phyloP scores from a whole-genome alignment of 2,329 filamentous ascomycete species.

The Apiospora saccharicola region DNA sequence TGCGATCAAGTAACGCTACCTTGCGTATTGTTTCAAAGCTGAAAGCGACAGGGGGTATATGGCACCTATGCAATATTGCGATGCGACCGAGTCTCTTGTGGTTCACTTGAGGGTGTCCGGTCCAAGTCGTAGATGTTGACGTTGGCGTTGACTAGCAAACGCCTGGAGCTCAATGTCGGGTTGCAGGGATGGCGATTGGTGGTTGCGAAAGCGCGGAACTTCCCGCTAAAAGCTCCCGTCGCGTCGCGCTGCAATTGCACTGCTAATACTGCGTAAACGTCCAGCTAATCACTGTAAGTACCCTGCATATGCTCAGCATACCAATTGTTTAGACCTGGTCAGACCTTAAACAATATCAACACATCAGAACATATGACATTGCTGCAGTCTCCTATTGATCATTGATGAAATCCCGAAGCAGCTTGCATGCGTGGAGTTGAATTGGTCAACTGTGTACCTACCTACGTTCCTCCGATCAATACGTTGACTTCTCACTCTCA shows the following conservation, averaged over 20 bases:
- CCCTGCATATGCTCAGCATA: background rate
- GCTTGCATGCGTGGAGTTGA: background rate
- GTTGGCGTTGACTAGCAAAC: conserved; percentile 10
- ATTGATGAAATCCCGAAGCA: background rate
- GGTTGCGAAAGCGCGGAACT: background rate
- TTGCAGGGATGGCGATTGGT: background rate
- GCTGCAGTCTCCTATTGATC: background rate
- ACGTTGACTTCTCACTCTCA: background rate
- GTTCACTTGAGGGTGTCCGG: background rate
- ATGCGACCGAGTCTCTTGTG: background rate
- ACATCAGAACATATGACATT: background rate
- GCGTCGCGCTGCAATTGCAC: conserved; percentile 10
- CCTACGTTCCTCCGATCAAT: background rate
- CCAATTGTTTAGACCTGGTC: background rate
- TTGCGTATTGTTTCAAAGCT: background rate
- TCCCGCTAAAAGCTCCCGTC: conserved; percentile 4
- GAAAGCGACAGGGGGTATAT: background rate
- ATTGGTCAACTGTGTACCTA: background rate
- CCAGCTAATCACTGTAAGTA: background rate
- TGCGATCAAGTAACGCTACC: background rate
- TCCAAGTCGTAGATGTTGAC: background rate
- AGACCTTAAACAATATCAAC: background rate
- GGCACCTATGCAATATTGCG: background rate
- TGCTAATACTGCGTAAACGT: background rate
- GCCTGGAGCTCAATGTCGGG: conserved; percentile 7